phyloP scores from a whole-genome alignment of 2,329 filamentous ascomycete genomes.

The Trichophyton mentagrophytes region DNA sequence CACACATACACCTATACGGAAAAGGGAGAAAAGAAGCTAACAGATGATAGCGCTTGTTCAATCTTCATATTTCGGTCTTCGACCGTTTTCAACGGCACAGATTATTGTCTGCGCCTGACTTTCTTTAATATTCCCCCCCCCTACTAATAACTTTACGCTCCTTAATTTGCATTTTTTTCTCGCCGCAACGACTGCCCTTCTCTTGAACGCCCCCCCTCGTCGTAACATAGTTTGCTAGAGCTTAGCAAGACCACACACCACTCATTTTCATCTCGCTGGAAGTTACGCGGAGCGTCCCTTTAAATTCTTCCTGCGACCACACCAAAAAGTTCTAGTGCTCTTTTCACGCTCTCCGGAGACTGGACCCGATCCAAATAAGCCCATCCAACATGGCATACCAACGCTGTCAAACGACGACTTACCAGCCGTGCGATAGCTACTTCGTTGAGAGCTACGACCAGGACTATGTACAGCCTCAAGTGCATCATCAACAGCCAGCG shows the following conservation, averaged over 20 bases:
- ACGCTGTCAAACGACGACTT: constrained; percentile 36
- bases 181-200: constrained; percentile 39
- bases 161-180: constrained; percentile 32
- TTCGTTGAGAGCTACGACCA: constrained; percentile 51
- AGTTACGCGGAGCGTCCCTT: constrained; percentile 21
- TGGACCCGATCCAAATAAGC: constrained; percentile 14
- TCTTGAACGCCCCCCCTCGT: constrained; percentile 31
- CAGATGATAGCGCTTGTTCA: not conserved
- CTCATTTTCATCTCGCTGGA: constrained; percentile 27
- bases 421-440: constrained; percentile 55
- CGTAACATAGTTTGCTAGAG: constrained; percentile 21
- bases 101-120: constrained; percentile 33
- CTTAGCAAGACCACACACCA: constrained; percentile 6
- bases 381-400: constrained; percentile 41
- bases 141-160: constrained; percentile 45
- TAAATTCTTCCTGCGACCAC: constrained; percentile 5
- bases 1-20: not conserved
- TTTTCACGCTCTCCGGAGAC: constrained; percentile 5
- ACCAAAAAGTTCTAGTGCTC: constrained; percentile 2
- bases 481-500: no score
- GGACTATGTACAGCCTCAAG: constrained; percentile 29
- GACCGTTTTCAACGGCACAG: constrained; percentile 20
- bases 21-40: not conserved
- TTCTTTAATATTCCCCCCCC: constrained; percentile 31
- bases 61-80: constrained; percentile 14